phyloP scores from a whole-genome alignment of 1,139 yeast genomes.

The Candida tetrigidarum region DNA sequence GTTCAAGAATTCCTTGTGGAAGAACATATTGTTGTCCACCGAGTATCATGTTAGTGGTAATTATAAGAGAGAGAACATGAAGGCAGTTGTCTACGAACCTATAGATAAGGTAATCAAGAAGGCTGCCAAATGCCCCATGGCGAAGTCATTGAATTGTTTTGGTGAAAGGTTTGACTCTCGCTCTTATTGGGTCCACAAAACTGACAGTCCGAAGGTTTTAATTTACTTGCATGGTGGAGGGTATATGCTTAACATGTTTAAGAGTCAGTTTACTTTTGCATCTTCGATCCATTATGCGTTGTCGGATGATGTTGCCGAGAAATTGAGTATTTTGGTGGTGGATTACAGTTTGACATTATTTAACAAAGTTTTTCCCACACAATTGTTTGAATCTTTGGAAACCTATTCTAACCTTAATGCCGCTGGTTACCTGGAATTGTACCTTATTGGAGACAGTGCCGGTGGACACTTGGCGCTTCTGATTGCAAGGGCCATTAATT shows the following conservation, averaged over 20 bases:
- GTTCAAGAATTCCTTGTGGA: constrained; percentile 32
- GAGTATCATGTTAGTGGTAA: constrained; percentile 31
- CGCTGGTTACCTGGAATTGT: constrained; percentile 35
- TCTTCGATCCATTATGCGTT: constrained; percentile 29
- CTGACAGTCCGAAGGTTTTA: constrained; percentile 16
- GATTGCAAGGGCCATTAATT: constrained; percentile 36
- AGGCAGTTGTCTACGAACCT: constrained; percentile 17
- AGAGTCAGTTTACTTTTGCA: constrained; percentile 29
- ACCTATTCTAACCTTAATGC: constrained; percentile 30
- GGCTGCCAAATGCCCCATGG: constrained; percentile 17
- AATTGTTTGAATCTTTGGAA: constrained; percentile 37
- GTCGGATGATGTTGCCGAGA: constrained; percentile 21
- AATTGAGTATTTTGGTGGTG: constrained; percentile 33
- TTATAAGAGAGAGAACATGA: constrained; percentile 18
- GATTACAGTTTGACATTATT: constrained; percentile 42
- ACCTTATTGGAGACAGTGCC: constrained; percentile 51
- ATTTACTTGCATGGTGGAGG: constrained; percentile 50
- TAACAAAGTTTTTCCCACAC: constrained; percentile 38
- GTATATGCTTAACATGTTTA: constrained; percentile 33
- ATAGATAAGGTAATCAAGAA: constrained; percentile 14
- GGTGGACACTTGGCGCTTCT: constrained; percentile 47
- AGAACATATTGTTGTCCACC: constrained; percentile 33
- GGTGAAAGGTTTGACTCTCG: constrained; percentile 31
- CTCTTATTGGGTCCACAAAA: constrained; percentile 28
- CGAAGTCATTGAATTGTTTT: constrained; percentile 20